These are phyloP conservation scores for Xylariaceae sp. DNA, from an alignment of 2,329 filamentous ascomycete species.

Conservation along the genomic window DNA sequence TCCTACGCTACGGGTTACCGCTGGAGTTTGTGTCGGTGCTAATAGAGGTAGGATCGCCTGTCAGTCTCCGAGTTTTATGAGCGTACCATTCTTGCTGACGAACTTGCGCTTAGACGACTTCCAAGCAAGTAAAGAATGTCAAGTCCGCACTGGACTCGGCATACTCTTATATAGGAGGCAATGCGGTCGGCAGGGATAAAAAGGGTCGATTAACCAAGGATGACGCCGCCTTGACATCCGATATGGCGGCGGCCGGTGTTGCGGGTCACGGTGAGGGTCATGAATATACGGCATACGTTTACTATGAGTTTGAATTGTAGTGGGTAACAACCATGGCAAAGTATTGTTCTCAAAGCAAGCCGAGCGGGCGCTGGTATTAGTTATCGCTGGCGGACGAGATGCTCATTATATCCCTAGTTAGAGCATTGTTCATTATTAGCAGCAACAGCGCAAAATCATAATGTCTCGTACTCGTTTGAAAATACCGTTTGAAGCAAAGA, in stretches of 20 bases:
- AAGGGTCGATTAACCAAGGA: constrained; percentile 89
- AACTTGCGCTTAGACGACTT: constrained; percentile 55
- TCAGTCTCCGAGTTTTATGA: not conserved
- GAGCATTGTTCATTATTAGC: no score
- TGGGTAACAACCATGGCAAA: constrained; percentile 3
- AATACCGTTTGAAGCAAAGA: constrained; percentile 3
- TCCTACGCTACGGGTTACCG: constrained; percentile 90
- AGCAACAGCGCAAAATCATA: no score
- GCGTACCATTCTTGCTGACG: not conserved
- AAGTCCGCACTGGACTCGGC: constrained; percentile 73
- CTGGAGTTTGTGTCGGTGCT: constrained; percentile 82
- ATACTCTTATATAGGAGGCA: constrained; percentile 90
- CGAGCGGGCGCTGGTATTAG: constrained; percentile 4
- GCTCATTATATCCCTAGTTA: constrained; percentile 9
- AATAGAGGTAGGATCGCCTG: constrained; percentile 64
- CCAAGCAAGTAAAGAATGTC: constrained; percentile 76
- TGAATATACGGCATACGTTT: constrained; percentile 95
- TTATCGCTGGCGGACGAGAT: constrained; percentile 2
- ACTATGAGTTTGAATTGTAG: constrained; percentile 83
- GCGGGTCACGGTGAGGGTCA: constrained; percentile 55
- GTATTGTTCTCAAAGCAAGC: constrained; percentile 1
- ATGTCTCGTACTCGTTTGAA: no score
- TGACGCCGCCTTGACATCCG: constrained; percentile 69
- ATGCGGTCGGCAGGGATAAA: constrained; percentile 90
- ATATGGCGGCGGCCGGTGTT: constrained; percentile 73